Base-by-base conservation (phyloP, 768 basidiomycete genomes). In the Boletus rubroflammeus region DNA sequence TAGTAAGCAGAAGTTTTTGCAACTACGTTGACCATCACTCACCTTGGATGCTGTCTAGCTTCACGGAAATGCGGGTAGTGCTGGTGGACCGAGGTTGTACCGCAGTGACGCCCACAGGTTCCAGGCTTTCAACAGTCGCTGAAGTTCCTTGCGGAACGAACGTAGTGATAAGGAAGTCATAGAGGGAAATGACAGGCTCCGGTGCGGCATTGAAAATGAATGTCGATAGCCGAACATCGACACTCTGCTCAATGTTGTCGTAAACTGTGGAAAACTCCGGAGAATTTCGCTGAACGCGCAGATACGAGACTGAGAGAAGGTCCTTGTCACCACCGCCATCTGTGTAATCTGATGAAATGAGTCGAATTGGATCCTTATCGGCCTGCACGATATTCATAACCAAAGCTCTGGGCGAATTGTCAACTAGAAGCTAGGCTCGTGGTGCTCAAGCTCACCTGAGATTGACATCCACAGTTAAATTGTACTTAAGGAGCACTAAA, bases 101-200 rank as follows among this genome's bases (percentile, higher is more conserved):
- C n/a, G 17, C 47, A 1, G 41, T 36, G 11, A 47, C 38, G 34
- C 32, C 56, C 1, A 17, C 31, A 31, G 58, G 39, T 46, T 63
- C 66, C 17, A 31, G 44, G 47, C 36, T 45, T 40, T 58, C 55
- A 6, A 49, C 39, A 23, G 53, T 52, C 19, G 39, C 43, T 13
- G 61, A 50, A 36, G 55, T 51, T 13, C 59, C 50, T 36, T 44
- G 65, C 9, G 88, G 83, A 10, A 93, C 90, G 70, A 99, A 99
- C 0, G 97, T 98, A 3, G 90, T 88, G 88, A 99, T 95, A 70
- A 99, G 83, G 74, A 96, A 98, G 73, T 98, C 94, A 71, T 98
- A 98, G 21, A 98, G 72, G 2, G 88, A 80, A 35, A 99, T 75
- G 40, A 98, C 86, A 13, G 96, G 94, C 65, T 93, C 92, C 0